Percentiles rank a stretch among this genome's conserved stretches.
Conservation (phyloP, 495 filamentous ascomycete species). For the Penicillium simplicissimum region DNA sequence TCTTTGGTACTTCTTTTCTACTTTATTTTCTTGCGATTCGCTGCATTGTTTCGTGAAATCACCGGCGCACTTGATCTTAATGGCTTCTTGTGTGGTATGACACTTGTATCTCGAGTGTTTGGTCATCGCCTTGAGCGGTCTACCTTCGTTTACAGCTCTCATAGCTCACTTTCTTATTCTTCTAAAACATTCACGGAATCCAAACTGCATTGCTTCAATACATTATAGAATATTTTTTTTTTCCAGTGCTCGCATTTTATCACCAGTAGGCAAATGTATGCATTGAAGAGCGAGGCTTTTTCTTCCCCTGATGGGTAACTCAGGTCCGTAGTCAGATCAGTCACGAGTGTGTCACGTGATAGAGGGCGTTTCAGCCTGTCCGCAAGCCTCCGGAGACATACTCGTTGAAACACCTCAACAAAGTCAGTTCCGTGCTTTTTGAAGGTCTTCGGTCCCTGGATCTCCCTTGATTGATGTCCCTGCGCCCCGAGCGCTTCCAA, state of each 20-base stretch:
- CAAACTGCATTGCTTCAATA: slow-evolving; percentile 35
- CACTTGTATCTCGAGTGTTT: slow-evolving; percentile 26
- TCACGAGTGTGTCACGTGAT: slow-evolving; percentile 12
- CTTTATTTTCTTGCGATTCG: slow-evolving; percentile 18
- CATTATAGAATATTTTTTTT: not conserved
- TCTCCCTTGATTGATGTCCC: not conserved
- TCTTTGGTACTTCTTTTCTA: slow-evolving; percentile 18
- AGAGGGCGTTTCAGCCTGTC: slow-evolving; percentile 1
- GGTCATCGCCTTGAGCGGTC: slow-evolving; percentile 19
- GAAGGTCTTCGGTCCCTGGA: not conserved
- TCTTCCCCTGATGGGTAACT: too few species aligned
- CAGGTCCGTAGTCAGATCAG: too few species aligned
- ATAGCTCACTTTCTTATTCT: slow-evolving; percentile 27
- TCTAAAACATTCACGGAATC: slow-evolving; percentile 29
- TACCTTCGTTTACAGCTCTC: slow-evolving; percentile 34
- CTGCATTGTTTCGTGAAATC: slow-evolving; percentile 32
- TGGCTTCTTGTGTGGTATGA: slow-evolving; percentile 30
- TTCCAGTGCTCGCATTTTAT: not conserved
- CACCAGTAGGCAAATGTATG: not conserved
- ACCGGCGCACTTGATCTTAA: slow-evolving; percentile 35
- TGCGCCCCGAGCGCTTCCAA: slow-evolving; percentile 23
- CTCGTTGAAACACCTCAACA: not conserved
- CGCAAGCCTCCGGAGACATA: slow-evolving; percentile 5
- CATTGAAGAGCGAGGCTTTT: too few species aligned
- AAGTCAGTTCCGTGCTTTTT: not conserved